Evolutionary conservation across 805 yeast genomes (phyloP).

Genomic region (Diddensiella santjacobensis): DNA sequence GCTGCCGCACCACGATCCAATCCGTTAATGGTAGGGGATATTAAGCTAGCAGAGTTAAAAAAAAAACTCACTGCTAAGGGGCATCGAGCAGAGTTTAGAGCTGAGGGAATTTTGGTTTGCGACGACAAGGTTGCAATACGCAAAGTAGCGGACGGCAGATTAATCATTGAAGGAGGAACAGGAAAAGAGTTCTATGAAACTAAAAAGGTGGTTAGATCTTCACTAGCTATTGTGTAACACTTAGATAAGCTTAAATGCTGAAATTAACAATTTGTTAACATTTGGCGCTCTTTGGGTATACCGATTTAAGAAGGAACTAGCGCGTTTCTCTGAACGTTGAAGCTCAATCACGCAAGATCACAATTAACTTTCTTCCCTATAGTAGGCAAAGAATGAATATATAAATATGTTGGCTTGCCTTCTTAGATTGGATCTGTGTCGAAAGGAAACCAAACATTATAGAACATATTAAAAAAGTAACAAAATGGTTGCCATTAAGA

Average conservation of each 20-base stretch:
- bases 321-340: no score
- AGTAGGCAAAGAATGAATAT: no score
- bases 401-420: background rate
- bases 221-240: conserved; percentile 27
- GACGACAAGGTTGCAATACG: conserved; percentile 72
- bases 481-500: conserved; percentile 27
- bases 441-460: background rate
- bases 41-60: conserved; percentile 75
- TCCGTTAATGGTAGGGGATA: conserved; percentile 81
- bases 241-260: background rate
- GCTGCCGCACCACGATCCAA: conserved; percentile 30
- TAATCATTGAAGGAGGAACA: conserved; percentile 79
- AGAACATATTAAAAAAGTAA: background rate
- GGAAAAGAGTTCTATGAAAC: conserved; percentile 75
- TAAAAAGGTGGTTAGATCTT: conserved; percentile 56
- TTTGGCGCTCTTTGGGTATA: background rate
- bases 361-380: no score
- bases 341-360: no score
- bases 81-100: conserved; percentile 79
- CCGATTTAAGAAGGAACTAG: background rate
- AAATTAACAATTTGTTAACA: no score
- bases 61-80: conserved; percentile 54
- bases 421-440: background rate
- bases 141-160: conserved; percentile 75
- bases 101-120: conserved; percentile 88